Evolutionary conservation across 1,139 yeast species (phyloP).

Genomic region (Trichomonascaceae sp.): DNA sequence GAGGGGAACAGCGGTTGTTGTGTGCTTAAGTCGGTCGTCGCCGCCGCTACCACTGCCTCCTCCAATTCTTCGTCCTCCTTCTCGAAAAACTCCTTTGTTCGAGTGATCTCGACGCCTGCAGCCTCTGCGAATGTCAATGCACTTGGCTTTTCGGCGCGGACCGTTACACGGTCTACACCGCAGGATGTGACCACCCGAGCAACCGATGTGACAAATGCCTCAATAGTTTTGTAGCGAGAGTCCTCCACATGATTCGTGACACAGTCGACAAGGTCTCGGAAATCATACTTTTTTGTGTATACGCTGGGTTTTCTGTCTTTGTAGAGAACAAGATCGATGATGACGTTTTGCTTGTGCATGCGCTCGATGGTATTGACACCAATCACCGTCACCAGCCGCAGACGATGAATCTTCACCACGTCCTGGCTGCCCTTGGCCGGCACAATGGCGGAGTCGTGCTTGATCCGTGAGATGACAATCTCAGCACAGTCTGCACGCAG

Average conservation of each 20-base stretch:
- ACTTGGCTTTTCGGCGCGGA: conserved; percentile 69
- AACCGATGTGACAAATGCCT: conserved; percentile 69
- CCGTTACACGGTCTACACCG: conserved; percentile 33
- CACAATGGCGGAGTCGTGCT: conserved; percentile 18
- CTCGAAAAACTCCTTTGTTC: conserved; percentile 27
- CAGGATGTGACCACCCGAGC: conserved; percentile 42
- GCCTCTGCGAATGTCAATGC: conserved; percentile 81
- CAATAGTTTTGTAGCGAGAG: conserved; percentile 81
- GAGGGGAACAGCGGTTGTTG: conserved; percentile 15
- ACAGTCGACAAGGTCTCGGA: conserved; percentile 20
- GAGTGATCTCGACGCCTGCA: conserved; percentile 68
- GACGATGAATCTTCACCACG: conserved; percentile 35
- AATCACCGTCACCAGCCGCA: conserved; percentile 58
- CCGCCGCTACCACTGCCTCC: neutral
- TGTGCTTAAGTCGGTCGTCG: too few relatives aligned
- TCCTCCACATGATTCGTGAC: conserved; percentile 46
- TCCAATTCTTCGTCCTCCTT: conserved; percentile 6
- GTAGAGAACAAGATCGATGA: conserved; percentile 40
- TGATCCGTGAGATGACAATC: conserved; percentile 27
- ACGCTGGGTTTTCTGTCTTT: conserved; percentile 14
- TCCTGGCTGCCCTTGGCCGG: conserved; percentile 26
- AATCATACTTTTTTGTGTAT: conserved; percentile 19
- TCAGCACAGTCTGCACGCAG: conserved; percentile 42
- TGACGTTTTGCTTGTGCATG: conserved; percentile 59
- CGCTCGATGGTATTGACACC: conserved; percentile 92